A percentile compares a stretch with the other conserved stretches of the same genome.
Evolutionary conservation across 176 grass and related monocot genomes (phyloP).

Genomic region (Carex pumila): DNA sequence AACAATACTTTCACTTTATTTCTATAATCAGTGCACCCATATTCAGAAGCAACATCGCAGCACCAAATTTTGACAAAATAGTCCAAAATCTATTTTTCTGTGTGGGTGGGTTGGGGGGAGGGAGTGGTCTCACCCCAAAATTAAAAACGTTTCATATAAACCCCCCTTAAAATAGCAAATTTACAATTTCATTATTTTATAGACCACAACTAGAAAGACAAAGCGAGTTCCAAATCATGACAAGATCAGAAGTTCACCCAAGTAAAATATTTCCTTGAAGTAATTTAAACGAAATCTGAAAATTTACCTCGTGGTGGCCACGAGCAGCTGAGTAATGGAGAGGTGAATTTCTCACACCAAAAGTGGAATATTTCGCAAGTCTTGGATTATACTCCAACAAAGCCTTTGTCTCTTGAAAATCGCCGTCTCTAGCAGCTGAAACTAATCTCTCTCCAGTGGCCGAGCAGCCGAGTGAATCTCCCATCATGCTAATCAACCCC

Average conservation of each 20-base stretch:
- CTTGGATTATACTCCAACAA: slow-evolving; percentile 85
- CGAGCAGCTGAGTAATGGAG: slow-evolving; percentile 87
- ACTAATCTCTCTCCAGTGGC: slow-evolving; percentile 70
- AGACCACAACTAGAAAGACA: background rate
- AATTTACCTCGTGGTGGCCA: slow-evolving; percentile 87
- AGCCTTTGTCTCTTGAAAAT: slow-evolving; percentile 79
- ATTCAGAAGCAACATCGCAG: background rate
- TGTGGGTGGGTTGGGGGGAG: background rate
- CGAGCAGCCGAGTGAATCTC: slow-evolving; percentile 81
- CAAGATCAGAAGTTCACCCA: slow-evolving; percentile 4
- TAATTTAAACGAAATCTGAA: slow-evolving; percentile 11
- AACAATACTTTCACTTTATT: background rate
- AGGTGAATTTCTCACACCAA: slow-evolving; percentile 78
- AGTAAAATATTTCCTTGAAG: background rate
- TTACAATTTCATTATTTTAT: background rate
- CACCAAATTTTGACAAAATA: background rate
- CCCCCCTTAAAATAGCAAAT: slow-evolving; percentile 10
- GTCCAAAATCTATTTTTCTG: background rate
- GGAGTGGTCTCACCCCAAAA: background rate
- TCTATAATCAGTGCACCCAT: background rate
- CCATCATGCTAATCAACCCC: slow-evolving; percentile 77
- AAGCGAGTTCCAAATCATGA: background rate
- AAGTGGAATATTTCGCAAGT: slow-evolving; percentile 72
- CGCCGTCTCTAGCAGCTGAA: slow-evolving; percentile 83
- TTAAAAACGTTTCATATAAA: background rate